Evolutionary conservation across 768 basidiomycete species (phyloP).

Genomic region (Brasilioporus rufonigricans): DNA sequence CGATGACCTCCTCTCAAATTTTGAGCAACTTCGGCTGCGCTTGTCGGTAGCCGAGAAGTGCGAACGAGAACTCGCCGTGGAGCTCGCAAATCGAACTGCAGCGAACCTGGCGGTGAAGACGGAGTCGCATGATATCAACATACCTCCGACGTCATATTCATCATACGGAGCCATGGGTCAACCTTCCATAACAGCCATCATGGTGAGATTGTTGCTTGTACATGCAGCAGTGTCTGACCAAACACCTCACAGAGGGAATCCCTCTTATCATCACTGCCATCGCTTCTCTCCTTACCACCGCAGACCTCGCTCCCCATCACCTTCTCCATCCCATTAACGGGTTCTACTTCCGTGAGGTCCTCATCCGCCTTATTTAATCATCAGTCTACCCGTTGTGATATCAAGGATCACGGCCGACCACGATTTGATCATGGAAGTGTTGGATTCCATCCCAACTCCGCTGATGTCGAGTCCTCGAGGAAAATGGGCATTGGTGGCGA

Average conservation of each 20-base stretch:
- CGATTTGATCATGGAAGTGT: conserved; percentile 34
- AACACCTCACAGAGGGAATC: conserved; percentile 47
- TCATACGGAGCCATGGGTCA: conserved; percentile 36
- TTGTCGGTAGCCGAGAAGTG: conserved; percentile 64
- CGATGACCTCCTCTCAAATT: conserved; percentile 50
- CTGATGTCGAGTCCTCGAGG: conserved; percentile 32
- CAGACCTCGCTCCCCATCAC: conserved; percentile 53
- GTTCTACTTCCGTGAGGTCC: conserved; percentile 33
- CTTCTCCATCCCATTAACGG: conserved; percentile 52
- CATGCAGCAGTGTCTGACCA: conserved; percentile 15
- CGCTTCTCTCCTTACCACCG: conserved; percentile 65
- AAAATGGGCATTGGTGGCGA: conserved; percentile 34
- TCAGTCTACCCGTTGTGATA: conserved; percentile 40
- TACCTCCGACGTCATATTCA: conserved; percentile 44
- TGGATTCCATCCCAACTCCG: conserved; percentile 49
- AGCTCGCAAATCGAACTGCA: conserved; percentile 47
- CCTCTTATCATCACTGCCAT: conserved; percentile 73
- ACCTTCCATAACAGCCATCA: conserved; percentile 65
- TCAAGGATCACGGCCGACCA: conserved; percentile 57
- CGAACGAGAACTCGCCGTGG: conserved; percentile 61
- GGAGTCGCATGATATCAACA: conserved; percentile 54
- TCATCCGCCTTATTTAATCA: conserved; percentile 45
- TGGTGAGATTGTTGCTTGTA: conserved; percentile 44
- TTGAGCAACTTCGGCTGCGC: conserved; percentile 65
- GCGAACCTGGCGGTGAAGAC: conserved; percentile 46